A percentile compares a stretch with the other conserved stretches of the same genome.
Conservation (phyloP, 148 eudicot species). For the Rhododendron vialii region DNA sequence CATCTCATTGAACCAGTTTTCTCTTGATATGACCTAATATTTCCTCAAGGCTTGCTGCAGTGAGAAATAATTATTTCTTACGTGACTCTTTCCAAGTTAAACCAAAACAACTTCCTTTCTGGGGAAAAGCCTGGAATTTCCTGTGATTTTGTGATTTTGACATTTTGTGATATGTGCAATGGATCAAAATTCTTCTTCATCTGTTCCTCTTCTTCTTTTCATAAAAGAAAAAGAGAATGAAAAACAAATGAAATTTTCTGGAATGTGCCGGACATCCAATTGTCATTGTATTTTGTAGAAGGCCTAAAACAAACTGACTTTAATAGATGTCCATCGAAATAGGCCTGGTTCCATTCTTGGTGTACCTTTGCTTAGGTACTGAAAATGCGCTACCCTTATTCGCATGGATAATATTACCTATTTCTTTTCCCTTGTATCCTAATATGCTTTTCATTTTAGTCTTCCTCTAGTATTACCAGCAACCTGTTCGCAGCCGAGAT, state of each 20-base stretch:
- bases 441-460: not conserved
- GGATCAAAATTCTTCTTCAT: not conserved
- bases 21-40: not conserved
- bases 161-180: not conserved
- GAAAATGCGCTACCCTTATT: not conserved
- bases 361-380: not conserved
- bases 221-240: not conserved
- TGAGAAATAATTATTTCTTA: not conserved
- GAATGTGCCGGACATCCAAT: not conserved
- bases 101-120: not conserved
- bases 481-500: not conserved
- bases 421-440: not conserved
- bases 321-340: not conserved
- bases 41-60: not conserved
- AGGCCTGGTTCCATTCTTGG: not conserved
- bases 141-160: not conserved
- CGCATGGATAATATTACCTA: not conserved
- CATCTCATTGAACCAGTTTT: not conserved
- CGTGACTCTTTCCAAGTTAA: not conserved
- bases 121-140: not conserved
- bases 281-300: not conserved
- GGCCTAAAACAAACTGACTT: not conserved
- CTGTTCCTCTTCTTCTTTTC: not conserved
- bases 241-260: not conserved
- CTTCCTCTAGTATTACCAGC: not conserved